These are phyloP conservation scores for Cryphonectria parasitica DNA, from an alignment of 2,329 filamentous ascomycete species.

Conservation along the genomic window DNA sequence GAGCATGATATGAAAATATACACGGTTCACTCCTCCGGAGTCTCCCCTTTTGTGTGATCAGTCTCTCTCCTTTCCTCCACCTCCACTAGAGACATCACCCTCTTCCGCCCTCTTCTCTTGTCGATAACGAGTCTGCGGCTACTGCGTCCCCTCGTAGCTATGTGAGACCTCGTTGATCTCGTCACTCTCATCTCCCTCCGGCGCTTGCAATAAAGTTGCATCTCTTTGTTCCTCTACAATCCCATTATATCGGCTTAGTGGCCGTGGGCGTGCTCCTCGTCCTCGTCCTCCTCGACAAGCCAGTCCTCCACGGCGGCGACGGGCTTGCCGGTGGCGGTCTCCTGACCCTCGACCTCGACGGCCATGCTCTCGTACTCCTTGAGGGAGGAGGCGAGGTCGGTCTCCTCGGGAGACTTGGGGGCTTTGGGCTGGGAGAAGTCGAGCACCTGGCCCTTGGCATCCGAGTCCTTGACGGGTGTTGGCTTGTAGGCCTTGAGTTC, in stretches of 20 bases:
- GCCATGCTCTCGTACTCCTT: constrained; percentile 93
- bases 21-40: constrained; percentile 42
- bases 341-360: constrained; percentile 92
- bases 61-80: constrained; percentile 13
- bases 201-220: neutral
- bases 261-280: constrained; percentile 51
- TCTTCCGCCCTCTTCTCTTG: constrained; percentile 11
- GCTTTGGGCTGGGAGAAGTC: constrained; percentile 80
- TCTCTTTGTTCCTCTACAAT: neutral
- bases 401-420: constrained; percentile 89
- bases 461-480: constrained; percentile 78
- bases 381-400: constrained; percentile 87
- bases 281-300: constrained; percentile 80
- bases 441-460: constrained; percentile 89
- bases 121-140: constrained; percentile 1
- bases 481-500: constrained; percentile 97
- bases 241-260: constrained; percentile 47
- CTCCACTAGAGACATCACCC: constrained; percentile 6
- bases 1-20: constrained; percentile 41
- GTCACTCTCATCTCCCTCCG: neutral
- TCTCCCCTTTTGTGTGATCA: constrained; percentile 15
- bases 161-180: neutral
- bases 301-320: constrained; percentile 68
- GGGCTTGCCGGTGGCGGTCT: constrained; percentile 61
- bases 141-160: neutral